These are phyloP conservation scores for Amauroascus niger DNA, from an alignment of 2,329 filamentous ascomycete species.

Conservation along the genomic window DNA sequence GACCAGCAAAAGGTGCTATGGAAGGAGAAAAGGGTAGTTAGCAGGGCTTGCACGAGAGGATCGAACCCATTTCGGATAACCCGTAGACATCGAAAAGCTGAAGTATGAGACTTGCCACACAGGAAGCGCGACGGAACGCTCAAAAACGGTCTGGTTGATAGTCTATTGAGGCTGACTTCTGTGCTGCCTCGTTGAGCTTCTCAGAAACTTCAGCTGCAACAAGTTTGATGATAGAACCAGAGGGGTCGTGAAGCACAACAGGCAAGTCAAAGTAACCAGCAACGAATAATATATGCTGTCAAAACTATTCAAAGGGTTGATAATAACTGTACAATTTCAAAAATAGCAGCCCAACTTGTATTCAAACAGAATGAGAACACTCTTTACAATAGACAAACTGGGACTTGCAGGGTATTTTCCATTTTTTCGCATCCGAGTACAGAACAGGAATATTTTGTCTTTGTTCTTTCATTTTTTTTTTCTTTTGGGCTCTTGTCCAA, in stretches of 20 bases:
- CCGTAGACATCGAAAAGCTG: neutral
- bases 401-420: slow-evolving; percentile 4
- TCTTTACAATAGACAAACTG: slow-evolving; percentile 3
- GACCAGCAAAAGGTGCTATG: neutral
- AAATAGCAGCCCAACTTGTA: slow-evolving; percentile 6
- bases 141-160: neutral
- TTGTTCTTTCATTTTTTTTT: neutral
- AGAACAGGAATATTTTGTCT: neutral
- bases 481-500: neutral
- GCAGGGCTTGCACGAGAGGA: neutral
- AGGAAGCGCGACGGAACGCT: no score
- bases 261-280: slow-evolving; percentile 3
- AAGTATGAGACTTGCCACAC: neutral
- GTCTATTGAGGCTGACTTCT: neutral
- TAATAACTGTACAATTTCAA: slow-evolving; percentile 9
- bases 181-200: neutral
- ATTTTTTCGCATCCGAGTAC: slow-evolving; percentile 2
- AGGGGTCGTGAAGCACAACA: neutral
- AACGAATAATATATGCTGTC: slow-evolving; percentile 10
- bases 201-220: neutral
- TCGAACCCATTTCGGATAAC: neutral
- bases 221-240: neutral
- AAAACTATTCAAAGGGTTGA: slow-evolving; percentile 1
- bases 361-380: slow-evolving; percentile 5
- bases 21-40: neutral